phyloP scores from a whole-genome alignment of 495 filamentous ascomycete species.

The Xanthoparmelia taractica region DNA sequence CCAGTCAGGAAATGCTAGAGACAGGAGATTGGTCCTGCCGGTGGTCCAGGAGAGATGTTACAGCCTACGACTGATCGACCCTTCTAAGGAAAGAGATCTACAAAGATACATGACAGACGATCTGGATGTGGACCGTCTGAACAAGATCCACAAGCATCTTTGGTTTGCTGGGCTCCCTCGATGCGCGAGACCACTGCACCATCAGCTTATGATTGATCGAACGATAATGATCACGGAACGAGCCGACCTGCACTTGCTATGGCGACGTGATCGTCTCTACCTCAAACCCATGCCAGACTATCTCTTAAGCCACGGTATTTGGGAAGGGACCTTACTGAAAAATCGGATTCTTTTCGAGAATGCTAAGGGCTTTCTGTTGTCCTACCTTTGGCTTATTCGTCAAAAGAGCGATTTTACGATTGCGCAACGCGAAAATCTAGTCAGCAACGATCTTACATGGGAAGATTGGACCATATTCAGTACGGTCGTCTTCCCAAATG shows the following conservation, averaged over 20 bases:
- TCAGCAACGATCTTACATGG: slow-evolving; percentile 4
- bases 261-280: not conserved
- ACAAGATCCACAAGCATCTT: slow-evolving; percentile 33
- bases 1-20: not conserved
- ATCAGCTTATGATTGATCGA: slow-evolving; percentile 36
- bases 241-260: slow-evolving; percentile 32
- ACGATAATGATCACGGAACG: slow-evolving; percentile 38
- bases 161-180: slow-evolving; percentile 45
- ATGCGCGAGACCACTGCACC: slow-evolving; percentile 41
- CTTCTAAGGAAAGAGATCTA: not conserved
- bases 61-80: not conserved
- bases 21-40: not conserved
- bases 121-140: slow-evolving; percentile 25
- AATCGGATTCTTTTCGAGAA: slow-evolving; percentile 1
- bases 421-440: slow-evolving; percentile 11
- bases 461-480: slow-evolving; percentile 7
- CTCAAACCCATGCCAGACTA: slow-evolving; percentile 21
- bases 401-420: slow-evolving; percentile 11
- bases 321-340: slow-evolving; percentile 7
- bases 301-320: slow-evolving; percentile 6
- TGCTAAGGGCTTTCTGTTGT: slow-evolving; percentile 15
- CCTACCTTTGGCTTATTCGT: slow-evolving; percentile 18
- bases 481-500: slow-evolving; percentile 1
- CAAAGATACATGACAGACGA: not conserved
- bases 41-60: not conserved